These are phyloP conservation scores for Terana coerulea DNA, from an alignment of 768 basidiomycete species.

Conservation along the genomic window DNA sequence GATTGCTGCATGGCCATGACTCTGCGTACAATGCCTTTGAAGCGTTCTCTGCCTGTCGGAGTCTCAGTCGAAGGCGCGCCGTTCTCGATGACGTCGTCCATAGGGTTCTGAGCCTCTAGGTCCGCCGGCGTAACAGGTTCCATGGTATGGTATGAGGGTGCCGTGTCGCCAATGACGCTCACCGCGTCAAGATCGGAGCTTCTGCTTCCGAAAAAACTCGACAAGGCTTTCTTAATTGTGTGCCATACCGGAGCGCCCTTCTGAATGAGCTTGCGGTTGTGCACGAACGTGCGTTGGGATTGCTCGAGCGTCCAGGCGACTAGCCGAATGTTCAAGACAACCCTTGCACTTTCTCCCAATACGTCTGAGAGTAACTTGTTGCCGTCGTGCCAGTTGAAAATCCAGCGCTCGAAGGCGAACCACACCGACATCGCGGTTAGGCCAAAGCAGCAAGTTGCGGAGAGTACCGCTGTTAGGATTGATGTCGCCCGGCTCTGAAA, in stretches of 20 bases:
- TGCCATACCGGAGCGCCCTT: not conserved
- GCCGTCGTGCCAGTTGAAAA: constrained; percentile 1
- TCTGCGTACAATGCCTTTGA: not conserved
- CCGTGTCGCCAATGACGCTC: not conserved
- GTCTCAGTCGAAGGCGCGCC: not conserved
- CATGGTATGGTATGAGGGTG: not conserved
- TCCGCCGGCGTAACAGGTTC: not conserved
- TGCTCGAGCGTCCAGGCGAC: not conserved
- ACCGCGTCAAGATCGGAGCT: not conserved
- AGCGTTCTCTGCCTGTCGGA: not conserved
- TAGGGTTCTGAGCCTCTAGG: not conserved
- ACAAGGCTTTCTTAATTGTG: constrained; percentile 7
- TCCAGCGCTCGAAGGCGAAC: constrained; percentile 9
- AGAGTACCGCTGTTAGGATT: not conserved
- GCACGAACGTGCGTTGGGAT: not conserved
- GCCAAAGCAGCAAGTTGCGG: constrained; percentile 1
- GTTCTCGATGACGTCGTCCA: not conserved
- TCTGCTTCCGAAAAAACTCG: not conserved
- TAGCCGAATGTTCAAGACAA: not conserved
- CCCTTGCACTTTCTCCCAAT: not conserved
- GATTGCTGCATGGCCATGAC: not conserved
- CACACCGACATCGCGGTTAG: constrained; percentile 5
- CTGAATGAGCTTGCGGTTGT: not conserved
- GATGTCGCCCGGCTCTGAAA: constrained; percentile 4
- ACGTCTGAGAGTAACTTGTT: constrained; percentile 4